Conservation (phyloP, 371 early-diverging fungal genomes). For the Mortierella sp. region DNA sequence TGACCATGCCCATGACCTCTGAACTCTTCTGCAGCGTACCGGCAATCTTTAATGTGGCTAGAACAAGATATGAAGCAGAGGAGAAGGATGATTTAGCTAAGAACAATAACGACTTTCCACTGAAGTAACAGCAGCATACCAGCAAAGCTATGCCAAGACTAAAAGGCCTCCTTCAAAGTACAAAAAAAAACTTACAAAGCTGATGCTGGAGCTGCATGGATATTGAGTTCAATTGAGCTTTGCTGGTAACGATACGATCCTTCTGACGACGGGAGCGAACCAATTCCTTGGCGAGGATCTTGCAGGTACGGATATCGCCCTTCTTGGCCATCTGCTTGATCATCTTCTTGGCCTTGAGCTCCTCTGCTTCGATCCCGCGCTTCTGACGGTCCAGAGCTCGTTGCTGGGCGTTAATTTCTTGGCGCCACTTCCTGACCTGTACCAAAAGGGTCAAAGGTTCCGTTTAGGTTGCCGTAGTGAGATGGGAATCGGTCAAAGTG, state of each 20-base stretch:
- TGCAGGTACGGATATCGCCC: conserved; percentile 84
- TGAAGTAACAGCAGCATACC: background rate
- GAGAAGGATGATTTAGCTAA: background rate
- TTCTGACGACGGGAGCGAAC: conserved; percentile 85
- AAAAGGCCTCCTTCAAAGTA: background rate
- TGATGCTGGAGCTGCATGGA: conserved; percentile 93
- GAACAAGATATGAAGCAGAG: background rate
- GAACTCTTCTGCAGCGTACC: conserved; percentile 91
- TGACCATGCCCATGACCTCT: conserved; percentile 93
- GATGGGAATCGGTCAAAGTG: background rate
- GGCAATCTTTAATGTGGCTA: conserved; percentile 89
- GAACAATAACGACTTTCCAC: background rate
- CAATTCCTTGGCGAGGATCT: conserved; percentile 87
- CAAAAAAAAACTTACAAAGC: conserved; percentile 66
- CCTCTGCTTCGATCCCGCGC: conserved; percentile 84
- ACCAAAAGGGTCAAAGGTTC: background rate
- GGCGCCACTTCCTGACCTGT: conserved; percentile 93
- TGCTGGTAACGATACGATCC: conserved; percentile 86
- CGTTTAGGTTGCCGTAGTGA: background rate
- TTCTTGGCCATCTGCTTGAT: conserved; percentile 93
- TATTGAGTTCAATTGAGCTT: conserved; percentile 95
- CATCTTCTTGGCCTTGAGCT: conserved; percentile 81
- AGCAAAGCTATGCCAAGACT: background rate
- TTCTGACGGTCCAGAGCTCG: conserved; percentile 92
- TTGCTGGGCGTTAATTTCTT: conserved; percentile 86